Conservation (phyloP, 257 asterid genomes). For the Solanum lycopersicoides region DNA sequence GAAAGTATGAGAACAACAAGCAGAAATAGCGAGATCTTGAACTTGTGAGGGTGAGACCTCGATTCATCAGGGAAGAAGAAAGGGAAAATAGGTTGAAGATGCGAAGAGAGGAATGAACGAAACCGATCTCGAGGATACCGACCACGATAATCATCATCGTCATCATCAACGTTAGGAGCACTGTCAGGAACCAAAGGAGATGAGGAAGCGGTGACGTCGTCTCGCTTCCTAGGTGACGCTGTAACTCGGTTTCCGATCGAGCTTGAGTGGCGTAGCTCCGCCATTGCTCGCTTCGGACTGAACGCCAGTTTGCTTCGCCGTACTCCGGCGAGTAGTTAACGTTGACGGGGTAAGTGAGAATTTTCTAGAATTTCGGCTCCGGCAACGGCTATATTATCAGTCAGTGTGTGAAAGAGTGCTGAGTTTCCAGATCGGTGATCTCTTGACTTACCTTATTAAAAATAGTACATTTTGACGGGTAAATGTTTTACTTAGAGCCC, state of each 20-base stretch:
- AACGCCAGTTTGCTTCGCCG: slow-evolving; percentile 62
- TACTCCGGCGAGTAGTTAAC: neutral
- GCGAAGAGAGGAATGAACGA: slow-evolving; percentile 26
- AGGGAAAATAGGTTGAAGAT: slow-evolving; percentile 34
- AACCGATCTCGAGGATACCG: slow-evolving; percentile 72
- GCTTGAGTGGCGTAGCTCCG: slow-evolving; percentile 99
- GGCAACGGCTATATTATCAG: neutral
- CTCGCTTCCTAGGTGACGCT: slow-evolving; percentile 54
- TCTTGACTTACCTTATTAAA: neutral
- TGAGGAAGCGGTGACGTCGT: slow-evolving; percentile 11
- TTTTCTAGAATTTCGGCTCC: neutral
- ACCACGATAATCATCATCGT: slow-evolving; percentile 50
- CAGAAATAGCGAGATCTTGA: slow-evolving; percentile 54
- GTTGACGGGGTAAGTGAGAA: neutral
- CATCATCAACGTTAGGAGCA: slow-evolving; percentile 24
- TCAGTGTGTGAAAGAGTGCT: neutral
- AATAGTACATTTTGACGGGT: neutral
- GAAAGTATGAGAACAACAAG: slow-evolving; percentile 34
- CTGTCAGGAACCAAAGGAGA: slow-evolving; percentile 19
- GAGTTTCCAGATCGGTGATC: slow-evolving; percentile 1
- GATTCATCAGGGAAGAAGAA: slow-evolving; percentile 50
- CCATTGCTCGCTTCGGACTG: slow-evolving; percentile 97
- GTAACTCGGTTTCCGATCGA: slow-evolving; percentile 63
- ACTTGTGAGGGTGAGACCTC: slow-evolving; percentile 40
- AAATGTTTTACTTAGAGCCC: neutral